Conservation (phyloP, 2,329 filamentous ascomycete species). For the Pseudocercospora eumusae region DNA sequence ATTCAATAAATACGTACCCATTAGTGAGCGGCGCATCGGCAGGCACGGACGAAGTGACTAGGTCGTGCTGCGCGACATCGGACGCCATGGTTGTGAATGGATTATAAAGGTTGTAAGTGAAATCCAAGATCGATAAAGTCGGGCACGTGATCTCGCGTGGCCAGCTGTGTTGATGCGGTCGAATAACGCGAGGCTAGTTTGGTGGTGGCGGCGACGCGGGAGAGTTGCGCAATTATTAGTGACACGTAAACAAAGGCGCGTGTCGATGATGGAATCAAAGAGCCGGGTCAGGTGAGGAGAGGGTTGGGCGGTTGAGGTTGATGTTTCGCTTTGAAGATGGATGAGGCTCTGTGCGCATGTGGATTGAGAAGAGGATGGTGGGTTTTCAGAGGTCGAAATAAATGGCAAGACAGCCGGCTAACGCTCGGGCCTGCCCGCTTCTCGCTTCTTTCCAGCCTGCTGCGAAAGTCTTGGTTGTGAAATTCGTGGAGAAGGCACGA, state of each 20-base stretch:
- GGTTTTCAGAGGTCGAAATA: conserved; percentile 11
- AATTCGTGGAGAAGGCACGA: conserved; percentile 3
- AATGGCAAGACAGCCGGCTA: conserved; percentile 5
- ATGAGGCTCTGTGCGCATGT: conserved; percentile 23
- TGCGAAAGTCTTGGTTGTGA: not conserved
- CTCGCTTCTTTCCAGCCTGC: conserved; percentile 3
- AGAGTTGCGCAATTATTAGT: conserved; percentile 19
- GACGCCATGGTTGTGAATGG: conserved; percentile 25
- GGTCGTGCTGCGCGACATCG: conserved; percentile 28
- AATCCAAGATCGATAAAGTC: not conserved
- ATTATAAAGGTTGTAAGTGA: conserved; percentile 4
- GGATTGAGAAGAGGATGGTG: conserved; percentile 10
- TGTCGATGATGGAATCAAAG: conserved; percentile 12
- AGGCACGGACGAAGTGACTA: conserved; percentile 19
- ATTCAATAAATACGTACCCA: conserved; percentile 23
- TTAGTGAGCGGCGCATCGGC: conserved; percentile 27
- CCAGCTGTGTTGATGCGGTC: conserved; percentile 9
- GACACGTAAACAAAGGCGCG: conserved; percentile 14
- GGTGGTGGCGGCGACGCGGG: conserved; percentile 12
- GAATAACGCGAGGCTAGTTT: conserved; percentile 17
- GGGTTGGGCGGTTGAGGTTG: conserved; percentile 18
- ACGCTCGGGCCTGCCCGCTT: not conserved
- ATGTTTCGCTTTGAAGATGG: conserved; percentile 19
- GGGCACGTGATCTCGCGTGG: conserved; percentile 30
- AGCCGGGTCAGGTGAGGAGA: conserved; percentile 16